Base-by-base conservation (phyloP, 2,329 filamentous ascomycete genomes). In the Trichothecium sympodiale region DNA sequence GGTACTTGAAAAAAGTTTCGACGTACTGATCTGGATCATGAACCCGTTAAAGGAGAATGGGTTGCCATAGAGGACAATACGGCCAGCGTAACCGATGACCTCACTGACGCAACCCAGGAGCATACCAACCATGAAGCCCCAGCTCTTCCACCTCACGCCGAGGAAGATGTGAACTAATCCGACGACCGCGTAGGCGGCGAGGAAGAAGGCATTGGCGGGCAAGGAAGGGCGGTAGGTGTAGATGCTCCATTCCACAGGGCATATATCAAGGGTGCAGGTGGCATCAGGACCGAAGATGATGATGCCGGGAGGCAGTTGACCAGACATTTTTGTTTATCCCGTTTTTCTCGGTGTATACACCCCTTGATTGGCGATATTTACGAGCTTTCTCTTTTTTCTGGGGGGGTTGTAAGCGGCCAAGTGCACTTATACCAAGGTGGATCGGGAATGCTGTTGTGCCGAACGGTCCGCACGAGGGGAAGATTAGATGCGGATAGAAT, bases 11-110 rank as follows among this genome's bases (percentile, higher is more conserved):
- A 25, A 15, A 26, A 17, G 3, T 25, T 25, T 25, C 16, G 33
- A 54, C 63, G 34, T 48, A 71, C 69, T 60, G 43, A 80, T 79
- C 49, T 83, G 74, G n/a, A 80, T 65, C 51, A 81, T 65, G 50
- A 83, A 83, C 6, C 66, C 73, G 12, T 50, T 49, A 48, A 77
- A 69, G 33, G 51, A 60, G 48, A 77, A 82, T 0, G 75, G 73
- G 45, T 81, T 71, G 31, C 65, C 41, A 42, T 68, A 65, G 39
- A 77, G 57, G 46, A 75, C 49, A 35, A 80, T 59, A 9, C 79
- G 65, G 3, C 75, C 79, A 2, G 59, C 54, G 42, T 83, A 83
- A 14, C 79, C 79, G 25, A 80, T 47, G 9, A 80, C 63, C 46
- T 80, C 77, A 33, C 64, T 59, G 5, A 68, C 29, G 43, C 68